Evolutionary conservation across 345 rosid genomes (phyloP).

Genomic region (Eucalyptus leucophloia): DNA sequence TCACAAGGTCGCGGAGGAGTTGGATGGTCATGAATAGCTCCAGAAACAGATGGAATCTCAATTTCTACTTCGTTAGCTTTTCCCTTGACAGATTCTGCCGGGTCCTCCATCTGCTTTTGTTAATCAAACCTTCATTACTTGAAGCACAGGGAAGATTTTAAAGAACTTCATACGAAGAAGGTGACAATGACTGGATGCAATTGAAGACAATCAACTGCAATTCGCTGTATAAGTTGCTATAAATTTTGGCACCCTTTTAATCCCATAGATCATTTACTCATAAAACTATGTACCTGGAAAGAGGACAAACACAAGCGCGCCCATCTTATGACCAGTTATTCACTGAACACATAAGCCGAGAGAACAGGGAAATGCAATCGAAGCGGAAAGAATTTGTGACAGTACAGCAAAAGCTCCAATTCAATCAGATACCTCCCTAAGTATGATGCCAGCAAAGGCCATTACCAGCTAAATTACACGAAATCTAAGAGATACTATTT

Average conservation of each 20-base stretch:
- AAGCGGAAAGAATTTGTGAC: background rate
- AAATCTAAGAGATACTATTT: background rate
- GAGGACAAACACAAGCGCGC: background rate
- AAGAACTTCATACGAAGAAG: background rate
- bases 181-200: background rate
- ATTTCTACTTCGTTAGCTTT: constrained; percentile 6
- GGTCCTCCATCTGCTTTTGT: constrained; percentile 36
- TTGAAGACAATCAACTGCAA: background rate
- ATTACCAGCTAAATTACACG: background rate
- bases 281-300: background rate
- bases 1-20: constrained; percentile 3
- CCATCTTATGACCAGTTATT: background rate
- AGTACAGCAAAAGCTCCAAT: background rate
- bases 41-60: constrained; percentile 24
- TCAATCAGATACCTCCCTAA: background rate
- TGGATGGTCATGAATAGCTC: constrained; percentile 2
- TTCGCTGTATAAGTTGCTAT: background rate
- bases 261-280: background rate
- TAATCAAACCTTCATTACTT: background rate
- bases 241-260: background rate
- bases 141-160: background rate
- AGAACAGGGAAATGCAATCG: background rate
- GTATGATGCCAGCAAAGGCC: background rate
- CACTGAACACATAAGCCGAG: background rate
- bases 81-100: constrained; percentile 20